Conservation (phyloP, 1,284 basidiomycete species). For the Heliocybe sulcata region DNA sequence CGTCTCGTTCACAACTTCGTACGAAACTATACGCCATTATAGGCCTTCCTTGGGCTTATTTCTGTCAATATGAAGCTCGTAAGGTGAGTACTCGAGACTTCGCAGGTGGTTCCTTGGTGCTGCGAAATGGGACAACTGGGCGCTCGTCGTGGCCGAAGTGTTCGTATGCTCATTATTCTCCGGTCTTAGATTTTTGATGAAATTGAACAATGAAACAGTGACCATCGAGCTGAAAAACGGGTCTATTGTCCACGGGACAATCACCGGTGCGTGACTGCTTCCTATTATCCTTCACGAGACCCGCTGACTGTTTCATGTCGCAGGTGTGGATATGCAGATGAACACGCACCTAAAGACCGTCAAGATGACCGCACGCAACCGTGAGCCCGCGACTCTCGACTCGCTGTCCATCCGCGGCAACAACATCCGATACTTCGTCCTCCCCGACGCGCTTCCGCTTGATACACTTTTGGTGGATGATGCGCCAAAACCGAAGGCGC, state of each 20-base stretch:
- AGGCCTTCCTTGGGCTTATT: background rate
- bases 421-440: conserved; percentile 91
- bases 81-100: conserved; percentile 25
- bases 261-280: conserved; percentile 66
- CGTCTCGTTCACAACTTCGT: background rate
- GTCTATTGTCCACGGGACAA: conserved; percentile 92
- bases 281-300: background rate
- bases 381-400: conserved; percentile 79
- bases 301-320: background rate
- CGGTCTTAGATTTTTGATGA: conserved; percentile 87
- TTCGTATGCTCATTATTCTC: conserved; percentile 4
- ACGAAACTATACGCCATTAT: background rate
- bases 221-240: conserved; percentile 99
- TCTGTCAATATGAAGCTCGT: conserved; percentile 40
- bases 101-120: background rate
- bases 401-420: conserved; percentile 88
- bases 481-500: conserved; percentile 91
- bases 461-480: conserved; percentile 98
- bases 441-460: conserved; percentile 93
- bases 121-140: conserved; percentile 9
- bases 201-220: conserved; percentile 99
- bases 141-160: conserved; percentile 6
- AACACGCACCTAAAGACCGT: conserved; percentile 97
- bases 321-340: conserved; percentile 96
- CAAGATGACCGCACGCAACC: conserved; percentile 89